Evolutionary conservation across 163 green algal genomes (phyloP).

Genomic region (Volvox carteri): DNA sequence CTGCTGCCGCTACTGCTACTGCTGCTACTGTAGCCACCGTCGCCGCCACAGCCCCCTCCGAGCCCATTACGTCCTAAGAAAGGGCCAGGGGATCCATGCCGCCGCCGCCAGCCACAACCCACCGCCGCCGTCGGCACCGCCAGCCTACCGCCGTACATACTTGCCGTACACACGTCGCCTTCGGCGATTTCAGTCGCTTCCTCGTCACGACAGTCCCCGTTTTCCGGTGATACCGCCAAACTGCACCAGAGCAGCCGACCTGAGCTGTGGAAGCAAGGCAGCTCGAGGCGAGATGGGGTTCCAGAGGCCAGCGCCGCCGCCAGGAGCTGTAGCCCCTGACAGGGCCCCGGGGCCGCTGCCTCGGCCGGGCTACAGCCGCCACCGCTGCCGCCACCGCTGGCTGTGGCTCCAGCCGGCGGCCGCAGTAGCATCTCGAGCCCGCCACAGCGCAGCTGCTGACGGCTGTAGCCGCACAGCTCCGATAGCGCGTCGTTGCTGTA

Average conservation of each 20-base stretch:
- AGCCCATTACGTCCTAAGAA: neutral
- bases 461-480: constrained; percentile 6
- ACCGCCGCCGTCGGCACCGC: neutral
- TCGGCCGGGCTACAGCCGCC: neutral
- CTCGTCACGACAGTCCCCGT: neutral
- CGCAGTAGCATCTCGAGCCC: constrained; percentile 18
- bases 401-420: neutral
- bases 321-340: neutral
- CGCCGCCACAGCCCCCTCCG: neutral
- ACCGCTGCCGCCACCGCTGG: too few relatives aligned
- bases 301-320: neutral
- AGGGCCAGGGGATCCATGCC: neutral
- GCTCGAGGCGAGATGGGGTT: neutral
- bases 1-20: neutral
- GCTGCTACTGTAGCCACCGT: neutral
- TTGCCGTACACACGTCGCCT: too few relatives aligned
- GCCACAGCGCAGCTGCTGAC: neutral
- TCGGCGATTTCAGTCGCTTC: too few relatives aligned
- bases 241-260: constrained; percentile 14
- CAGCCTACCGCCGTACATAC: too few relatives aligned
- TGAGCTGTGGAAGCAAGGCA: constrained; percentile 14
- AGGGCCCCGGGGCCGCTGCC: neutral
- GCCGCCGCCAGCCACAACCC: neutral
- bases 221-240: neutral
- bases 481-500: constrained; percentile 19